These are phyloP conservation scores for Trichodelitschia bisporula DNA, from an alignment of 495 filamentous ascomycete genomes.

Conservation along the genomic window DNA sequence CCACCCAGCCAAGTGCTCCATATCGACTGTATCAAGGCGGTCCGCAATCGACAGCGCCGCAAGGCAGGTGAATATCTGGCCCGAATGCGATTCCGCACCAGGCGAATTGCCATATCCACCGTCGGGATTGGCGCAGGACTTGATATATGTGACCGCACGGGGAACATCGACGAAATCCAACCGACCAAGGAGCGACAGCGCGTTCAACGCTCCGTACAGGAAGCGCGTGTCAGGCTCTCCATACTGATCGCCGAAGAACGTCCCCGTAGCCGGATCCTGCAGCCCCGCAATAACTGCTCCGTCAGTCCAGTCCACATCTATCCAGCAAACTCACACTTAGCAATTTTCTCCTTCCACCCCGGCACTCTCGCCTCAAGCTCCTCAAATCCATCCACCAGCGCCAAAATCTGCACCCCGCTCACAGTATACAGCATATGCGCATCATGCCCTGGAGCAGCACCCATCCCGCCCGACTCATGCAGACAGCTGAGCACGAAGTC, in stretches of 20 bases:
- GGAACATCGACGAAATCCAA: constrained; percentile 47
- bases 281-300: constrained; percentile 48
- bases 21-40: constrained; percentile 60
- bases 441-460: constrained; percentile 82
- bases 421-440: constrained; percentile 87
- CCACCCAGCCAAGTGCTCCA: constrained; percentile 64
- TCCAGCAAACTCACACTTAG: constrained; percentile 31
- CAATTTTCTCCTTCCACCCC: constrained; percentile 45
- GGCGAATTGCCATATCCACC: constrained; percentile 78
- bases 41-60: constrained; percentile 65
- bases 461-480: constrained; percentile 69
- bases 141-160: constrained; percentile 53
- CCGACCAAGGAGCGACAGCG: constrained; percentile 54
- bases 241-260: constrained; percentile 86
- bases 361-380: constrained; percentile 44
- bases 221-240: constrained; percentile 91
- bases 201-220: constrained; percentile 67
- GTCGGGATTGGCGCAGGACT: constrained; percentile 71
- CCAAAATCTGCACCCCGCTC: constrained; percentile 78
- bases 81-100: constrained; percentile 75
- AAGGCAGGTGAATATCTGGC: constrained; percentile 89
- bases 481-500: constrained; percentile 84
- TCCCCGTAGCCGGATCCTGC: constrained; percentile 53
- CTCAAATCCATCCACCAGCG: constrained; percentile 58
- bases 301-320: too few species aligned